A percentile compares a stretch with the other conserved stretches of the same genome.
phyloP scores from a whole-genome alignment of 2,329 filamentous ascomycete genomes.

The Colletotrichum euphorbiae region DNA sequence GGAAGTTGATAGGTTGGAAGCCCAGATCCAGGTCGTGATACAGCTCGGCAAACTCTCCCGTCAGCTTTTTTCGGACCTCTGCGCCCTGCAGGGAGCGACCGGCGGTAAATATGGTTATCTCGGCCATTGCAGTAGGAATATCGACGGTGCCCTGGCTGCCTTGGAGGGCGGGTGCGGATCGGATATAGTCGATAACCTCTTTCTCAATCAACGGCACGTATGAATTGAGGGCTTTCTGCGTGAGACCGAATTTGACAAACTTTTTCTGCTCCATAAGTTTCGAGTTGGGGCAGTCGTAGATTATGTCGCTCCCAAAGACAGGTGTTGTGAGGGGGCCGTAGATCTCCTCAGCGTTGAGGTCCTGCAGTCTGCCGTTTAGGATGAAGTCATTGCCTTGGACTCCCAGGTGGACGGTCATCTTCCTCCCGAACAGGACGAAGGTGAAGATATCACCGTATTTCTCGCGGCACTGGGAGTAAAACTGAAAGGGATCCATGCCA shows the following conservation, averaged over 20 bases:
- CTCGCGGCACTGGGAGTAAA: conserved; percentile 80
- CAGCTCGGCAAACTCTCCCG: conserved; percentile 80
- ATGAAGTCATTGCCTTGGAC: conserved; percentile 90
- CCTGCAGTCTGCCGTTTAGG: conserved; percentile 88
- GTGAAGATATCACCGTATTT: conserved; percentile 95
- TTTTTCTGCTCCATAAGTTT: conserved; percentile 98
- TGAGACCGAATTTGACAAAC: conserved; percentile 87
- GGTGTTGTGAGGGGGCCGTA: conserved; percentile 81
- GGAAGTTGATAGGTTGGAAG: conserved; percentile 90
- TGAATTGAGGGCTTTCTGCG: conserved; percentile 76
- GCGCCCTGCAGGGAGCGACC: conserved; percentile 89
- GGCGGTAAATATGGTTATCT: conserved; percentile 91
- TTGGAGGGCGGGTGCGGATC: conserved; percentile 70
- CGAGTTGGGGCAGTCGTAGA: conserved; percentile 90
- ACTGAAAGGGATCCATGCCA: conserved; percentile 93
- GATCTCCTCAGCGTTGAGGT: conserved; percentile 91
- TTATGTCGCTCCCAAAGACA: conserved; percentile 85
- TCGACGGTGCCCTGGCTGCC: conserved; percentile 76
- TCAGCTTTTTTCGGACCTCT: conserved; percentile 81
- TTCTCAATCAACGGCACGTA: conserved; percentile 84
- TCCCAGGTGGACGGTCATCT: conserved; percentile 87
- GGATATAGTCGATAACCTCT: conserved; percentile 80
- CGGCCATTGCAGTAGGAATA: conserved; percentile 80
- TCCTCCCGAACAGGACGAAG: conserved; percentile 88
- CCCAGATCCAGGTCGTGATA: conserved; percentile 94